A percentile compares a stretch with the other conserved stretches of the same genome.
Evolutionary conservation across 75 land plant species (phyloP).

Genomic region (Cryptomeria japonica): DNA sequence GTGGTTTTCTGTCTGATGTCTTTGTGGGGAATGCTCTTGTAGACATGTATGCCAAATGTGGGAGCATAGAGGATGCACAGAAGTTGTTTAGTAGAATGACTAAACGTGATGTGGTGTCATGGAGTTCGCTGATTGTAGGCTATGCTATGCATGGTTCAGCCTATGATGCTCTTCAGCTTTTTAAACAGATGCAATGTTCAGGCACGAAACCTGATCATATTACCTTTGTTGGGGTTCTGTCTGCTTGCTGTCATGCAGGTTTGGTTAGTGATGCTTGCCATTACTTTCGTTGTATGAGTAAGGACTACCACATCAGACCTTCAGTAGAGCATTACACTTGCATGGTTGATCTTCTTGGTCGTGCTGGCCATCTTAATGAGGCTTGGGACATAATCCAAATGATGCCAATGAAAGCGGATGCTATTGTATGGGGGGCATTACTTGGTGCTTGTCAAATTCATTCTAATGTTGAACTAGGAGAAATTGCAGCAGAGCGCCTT

Average conservation of each 20-base stretch:
- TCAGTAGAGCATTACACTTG: conserved; percentile 40
- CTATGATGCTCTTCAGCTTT: conserved; percentile 22
- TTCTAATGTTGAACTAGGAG: conserved; percentile 6
- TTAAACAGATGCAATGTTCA: conserved; percentile 20
- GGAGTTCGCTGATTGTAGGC: conserved; percentile 38
- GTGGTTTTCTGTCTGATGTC: conserved; percentile 18
- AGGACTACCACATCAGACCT: conserved; percentile 15
- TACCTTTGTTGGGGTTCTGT: conserved; percentile 27
- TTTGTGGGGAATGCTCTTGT: conserved; percentile 42
- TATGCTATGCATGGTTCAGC: conserved; percentile 33
- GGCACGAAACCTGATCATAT: conserved; percentile 25
- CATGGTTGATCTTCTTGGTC: conserved; percentile 43
- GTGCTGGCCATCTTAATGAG: conserved; percentile 31
- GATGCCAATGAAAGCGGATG: conserved; percentile 39
- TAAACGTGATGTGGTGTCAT: conserved; percentile 30
- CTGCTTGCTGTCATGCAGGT: conserved; percentile 46
- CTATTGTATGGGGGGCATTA: conserved; percentile 1
- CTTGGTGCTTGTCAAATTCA: conserved; percentile 15
- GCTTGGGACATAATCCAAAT: conserved; percentile 23
- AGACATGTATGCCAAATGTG: conserved; percentile 58
- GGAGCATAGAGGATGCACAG: conserved; percentile 21
- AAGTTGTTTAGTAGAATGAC: conserved; percentile 29
- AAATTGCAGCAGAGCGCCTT: conserved; percentile 4
- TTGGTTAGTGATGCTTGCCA: conserved; percentile 19
- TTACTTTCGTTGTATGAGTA: conserved; percentile 23